Evolutionary conservation across 331 rosid genomes (phyloP).

Genomic region (Malus hybrid): DNA sequence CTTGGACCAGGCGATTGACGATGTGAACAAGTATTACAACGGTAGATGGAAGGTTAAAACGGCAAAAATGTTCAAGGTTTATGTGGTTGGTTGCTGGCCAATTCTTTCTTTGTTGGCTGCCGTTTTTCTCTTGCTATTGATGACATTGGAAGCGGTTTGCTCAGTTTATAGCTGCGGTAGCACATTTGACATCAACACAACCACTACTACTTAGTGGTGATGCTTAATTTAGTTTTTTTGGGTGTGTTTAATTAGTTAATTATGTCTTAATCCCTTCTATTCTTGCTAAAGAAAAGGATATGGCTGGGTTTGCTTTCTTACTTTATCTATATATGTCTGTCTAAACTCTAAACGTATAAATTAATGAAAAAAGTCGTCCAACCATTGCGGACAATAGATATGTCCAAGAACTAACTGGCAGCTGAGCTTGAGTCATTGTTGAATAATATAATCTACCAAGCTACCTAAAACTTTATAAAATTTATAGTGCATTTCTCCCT

Average conservation of each 20-base stretch:
- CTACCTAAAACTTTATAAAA: no score
- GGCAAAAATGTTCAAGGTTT: constrained; percentile 32
- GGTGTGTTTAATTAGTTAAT: no score
- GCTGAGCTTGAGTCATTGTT: no score
- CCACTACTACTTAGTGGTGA: neutral
- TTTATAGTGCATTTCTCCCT: no score
- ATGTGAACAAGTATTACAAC: constrained; percentile 53
- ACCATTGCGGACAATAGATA: no score
- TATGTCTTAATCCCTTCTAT: neutral
- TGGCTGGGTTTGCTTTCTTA: neutral
- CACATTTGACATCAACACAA: constrained; percentile 3
- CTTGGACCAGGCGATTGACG: constrained; percentile 66
- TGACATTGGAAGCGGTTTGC: constrained; percentile 59
- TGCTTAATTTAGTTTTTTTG: neutral
- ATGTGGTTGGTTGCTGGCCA: constrained; percentile 55
- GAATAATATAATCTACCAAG: no score
- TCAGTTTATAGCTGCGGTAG: constrained; percentile 53
- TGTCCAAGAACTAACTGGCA: no score
- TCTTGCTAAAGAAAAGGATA: neutral
- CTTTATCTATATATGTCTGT: no score
- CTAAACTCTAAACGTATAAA: no score
- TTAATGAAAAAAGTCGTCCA: no score
- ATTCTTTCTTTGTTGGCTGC: constrained; percentile 52
- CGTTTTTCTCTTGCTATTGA: constrained; percentile 41
- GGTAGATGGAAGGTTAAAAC: constrained; percentile 51